Evolutionary conservation across 2,329 filamentous ascomycete species (phyloP), one percentile per base, ranked within the genome.

Genomic region (Capronia coronata): DNA sequence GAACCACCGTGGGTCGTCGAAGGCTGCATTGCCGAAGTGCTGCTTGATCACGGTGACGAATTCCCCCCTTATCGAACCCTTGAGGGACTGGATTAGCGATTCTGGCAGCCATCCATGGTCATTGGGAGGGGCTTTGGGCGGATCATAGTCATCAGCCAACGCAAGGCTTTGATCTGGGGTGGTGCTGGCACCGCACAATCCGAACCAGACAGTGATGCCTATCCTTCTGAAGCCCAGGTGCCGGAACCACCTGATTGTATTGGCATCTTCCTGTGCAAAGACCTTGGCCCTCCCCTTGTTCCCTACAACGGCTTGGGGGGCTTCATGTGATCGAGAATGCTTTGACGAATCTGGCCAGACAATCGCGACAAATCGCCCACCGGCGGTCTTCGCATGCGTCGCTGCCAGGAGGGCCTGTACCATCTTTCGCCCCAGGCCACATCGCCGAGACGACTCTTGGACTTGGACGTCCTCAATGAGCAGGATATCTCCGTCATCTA

Each of bases 221-320:
- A 68, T 59, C 38, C 64, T 57, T 43, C 64, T 62, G 51, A 65
- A 67, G 7, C 64, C 64, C 27, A 66, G 30, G 13, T 61, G 55
- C 19, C 58, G 56, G 40, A 53, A 63, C n/a, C n/a, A n/a, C n/a
- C n/a, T n/a, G n/a, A n/a, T n/a, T n/a, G n/a, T n/a, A n/a, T n/a
- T n/a, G n/a, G n/a, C n/a, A n/a, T n/a, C n/a, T n/a, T n/a, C n/a
- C n/a, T n/a, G n/a, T n/a, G n/a, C n/a, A 40, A 67, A 67, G 23
- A 43, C 50, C 18, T 51, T 43, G 19, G 60, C 52, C 39, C 42
- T 43, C n/a, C n/a, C n/a, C n/a, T n/a, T n/a, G n/a, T n/a, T n/a
- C n/a, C n/a, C n/a, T n/a, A n/a, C n/a, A n/a, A n/a, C n/a, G n/a
- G n/a, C n/a, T n/a, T n/a, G n/a, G n/a, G n/a, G n/a, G n/a, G n/a